Percentiles rank a stretch among this genome's conserved stretches.
Conservation (phyloP, 257 asterid genomes). For the Leonotis leonurus region DNA sequence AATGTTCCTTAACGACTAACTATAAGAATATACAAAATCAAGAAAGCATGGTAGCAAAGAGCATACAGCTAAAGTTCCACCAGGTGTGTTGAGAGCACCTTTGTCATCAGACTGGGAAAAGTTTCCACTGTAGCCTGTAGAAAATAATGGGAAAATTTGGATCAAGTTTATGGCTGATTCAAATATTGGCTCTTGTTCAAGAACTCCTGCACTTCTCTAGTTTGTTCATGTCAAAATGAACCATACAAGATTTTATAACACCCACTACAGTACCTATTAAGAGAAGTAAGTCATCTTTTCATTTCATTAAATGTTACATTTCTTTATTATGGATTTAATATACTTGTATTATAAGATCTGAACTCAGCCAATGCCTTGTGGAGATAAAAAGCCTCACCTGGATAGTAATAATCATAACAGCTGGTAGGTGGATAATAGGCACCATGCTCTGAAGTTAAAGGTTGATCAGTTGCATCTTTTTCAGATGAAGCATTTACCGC, state of each 20-base stretch:
- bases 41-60: not conserved
- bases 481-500: constrained; percentile 30
- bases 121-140: constrained; percentile 47
- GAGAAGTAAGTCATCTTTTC: no score
- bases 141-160: not conserved
- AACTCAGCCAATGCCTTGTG: no score
- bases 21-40: not conserved
- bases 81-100: constrained; percentile 31
- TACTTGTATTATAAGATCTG: no score
- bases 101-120: constrained; percentile 50
- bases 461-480: constrained; percentile 27
- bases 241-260: no score
- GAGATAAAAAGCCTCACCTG: constrained; percentile 51
- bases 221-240: not conserved
- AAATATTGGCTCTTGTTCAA: no score
- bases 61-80: constrained; percentile 43
- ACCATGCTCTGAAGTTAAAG: constrained; percentile 46
- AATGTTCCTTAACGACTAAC: not conserved
- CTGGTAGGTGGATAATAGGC: constrained; percentile 44
- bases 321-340: no score
- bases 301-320: no score
- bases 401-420: constrained; percentile 53
- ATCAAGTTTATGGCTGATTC: not conserved
- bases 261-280: no score
- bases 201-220: no score